Evolutionary conservation across 148 eudicot species (phyloP).

Genomic region (Dianthus caryophyllus): DNA sequence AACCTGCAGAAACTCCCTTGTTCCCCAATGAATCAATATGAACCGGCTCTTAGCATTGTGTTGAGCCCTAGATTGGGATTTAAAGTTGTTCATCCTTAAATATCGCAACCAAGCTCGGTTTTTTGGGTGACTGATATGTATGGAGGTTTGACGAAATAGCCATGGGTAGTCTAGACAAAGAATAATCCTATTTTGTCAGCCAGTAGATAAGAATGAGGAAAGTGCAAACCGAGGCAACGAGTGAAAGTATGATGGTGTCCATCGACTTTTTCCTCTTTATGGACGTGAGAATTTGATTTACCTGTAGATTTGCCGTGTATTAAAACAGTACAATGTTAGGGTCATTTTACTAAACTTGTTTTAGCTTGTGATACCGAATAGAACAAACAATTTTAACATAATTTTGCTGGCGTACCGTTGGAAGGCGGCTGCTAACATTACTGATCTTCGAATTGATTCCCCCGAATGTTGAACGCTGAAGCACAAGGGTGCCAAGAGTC

Average conservation of each 20-base stretch:
- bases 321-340: constrained; percentile 7
- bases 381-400: neutral
- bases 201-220: constrained; percentile 90
- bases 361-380: neutral
- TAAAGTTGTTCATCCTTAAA: constrained; percentile 7
- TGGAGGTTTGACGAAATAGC: constrained; percentile 6
- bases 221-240: constrained; percentile 89
- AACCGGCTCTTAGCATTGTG: constrained; percentile 2
- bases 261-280: constrained; percentile 98
- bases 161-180: constrained; percentile 3
- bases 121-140: constrained; percentile 6
- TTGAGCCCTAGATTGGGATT: neutral
- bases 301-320: constrained; percentile 46
- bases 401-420: constrained; percentile 33
- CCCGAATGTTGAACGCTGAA: constrained; percentile 51
- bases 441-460: constrained; percentile 48
- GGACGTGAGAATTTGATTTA: constrained; percentile 69
- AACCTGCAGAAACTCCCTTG: constrained; percentile 1
- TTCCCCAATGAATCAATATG: constrained; percentile 1
- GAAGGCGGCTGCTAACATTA: constrained; percentile 49
- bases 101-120: constrained; percentile 1
- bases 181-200: constrained; percentile 59
- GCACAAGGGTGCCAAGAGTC: constrained; percentile 41
- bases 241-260: constrained; percentile 93
- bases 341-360: constrained; percentile 1